These are phyloP conservation scores for Colletotrichum spinosum DNA, from an alignment of 2,329 filamentous ascomycete species.

Conservation along the genomic window DNA sequence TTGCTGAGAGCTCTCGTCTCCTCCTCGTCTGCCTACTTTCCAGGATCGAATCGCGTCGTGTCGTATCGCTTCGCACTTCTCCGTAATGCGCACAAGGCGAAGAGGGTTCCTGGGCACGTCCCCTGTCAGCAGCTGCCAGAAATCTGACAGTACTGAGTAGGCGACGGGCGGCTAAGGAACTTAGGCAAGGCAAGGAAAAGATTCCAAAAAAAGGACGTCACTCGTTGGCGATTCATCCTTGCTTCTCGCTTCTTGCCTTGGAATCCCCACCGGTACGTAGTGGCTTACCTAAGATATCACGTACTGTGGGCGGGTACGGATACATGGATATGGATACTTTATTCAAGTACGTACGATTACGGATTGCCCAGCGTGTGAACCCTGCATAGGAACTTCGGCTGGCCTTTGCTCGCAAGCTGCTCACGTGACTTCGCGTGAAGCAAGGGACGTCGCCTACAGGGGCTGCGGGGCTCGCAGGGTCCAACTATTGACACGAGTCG, in stretches of 20 bases:
- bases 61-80: neutral
- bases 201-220: slow-evolving; percentile 22
- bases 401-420: neutral
- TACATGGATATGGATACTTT: no score
- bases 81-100: no score
- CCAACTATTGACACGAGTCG: slow-evolving; percentile 38
- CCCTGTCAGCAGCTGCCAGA: slow-evolving; percentile 34
- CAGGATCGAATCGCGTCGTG: neutral
- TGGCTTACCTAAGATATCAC: no score
- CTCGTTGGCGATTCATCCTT: slow-evolving; percentile 1
- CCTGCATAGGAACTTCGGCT: neutral
- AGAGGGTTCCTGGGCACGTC: slow-evolving; percentile 18
- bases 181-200: no score
- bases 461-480: slow-evolving; percentile 29
- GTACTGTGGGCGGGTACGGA: no score
- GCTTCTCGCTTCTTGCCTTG: no score
- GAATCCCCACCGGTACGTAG: no score
- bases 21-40: neutral
- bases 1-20: neutral
- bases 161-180: slow-evolving; percentile 27
- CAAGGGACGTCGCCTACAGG: slow-evolving; percentile 17
- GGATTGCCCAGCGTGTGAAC: no score
- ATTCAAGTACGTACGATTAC: no score
- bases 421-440: slow-evolving; percentile 35
- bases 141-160: neutral